A percentile compares a stretch with the other conserved stretches of the same genome.
Evolutionary conservation across 2,329 filamentous ascomycete genomes (phyloP).

Genomic region (Stromatinia cepivora): DNA sequence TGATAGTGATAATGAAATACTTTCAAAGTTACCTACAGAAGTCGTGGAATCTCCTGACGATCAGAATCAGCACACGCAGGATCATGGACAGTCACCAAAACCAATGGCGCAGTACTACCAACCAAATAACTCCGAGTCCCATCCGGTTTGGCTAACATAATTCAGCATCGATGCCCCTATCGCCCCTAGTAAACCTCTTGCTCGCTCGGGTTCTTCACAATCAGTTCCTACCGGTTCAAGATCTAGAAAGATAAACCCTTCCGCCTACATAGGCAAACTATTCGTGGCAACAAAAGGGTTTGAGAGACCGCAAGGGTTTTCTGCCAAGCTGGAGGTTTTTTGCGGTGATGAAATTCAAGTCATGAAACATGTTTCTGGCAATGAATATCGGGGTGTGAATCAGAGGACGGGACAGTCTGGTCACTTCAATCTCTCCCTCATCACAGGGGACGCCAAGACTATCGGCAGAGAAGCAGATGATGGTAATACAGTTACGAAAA

Average conservation of each 20-base stretch:
- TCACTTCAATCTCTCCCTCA: slow-evolving; percentile 13
- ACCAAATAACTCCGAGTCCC: slow-evolving; percentile 31
- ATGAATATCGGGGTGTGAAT: slow-evolving; percentile 30
- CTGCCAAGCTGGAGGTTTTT: slow-evolving; percentile 24
- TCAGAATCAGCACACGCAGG: slow-evolving; percentile 21
- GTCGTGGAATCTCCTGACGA: not conserved
- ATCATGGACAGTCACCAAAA: slow-evolving; percentile 25
- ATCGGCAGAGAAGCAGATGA: slow-evolving; percentile 23
- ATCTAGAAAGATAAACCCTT: not conserved
- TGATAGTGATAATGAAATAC: not conserved
- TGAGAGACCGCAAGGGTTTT: not conserved
- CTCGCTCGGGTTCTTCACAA: not conserved
- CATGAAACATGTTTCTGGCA: slow-evolving; percentile 31
- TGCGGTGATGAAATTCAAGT: slow-evolving; percentile 32
- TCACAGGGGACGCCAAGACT: not conserved
- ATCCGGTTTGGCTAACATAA: not conserved
- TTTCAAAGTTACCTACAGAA: not conserved
- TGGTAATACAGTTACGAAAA: slow-evolving; percentile 20
- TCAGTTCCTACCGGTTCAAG: not conserved
- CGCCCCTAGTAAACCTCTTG: not conserved
- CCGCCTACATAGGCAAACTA: not conserved
- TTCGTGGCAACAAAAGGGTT: slow-evolving; percentile 14
- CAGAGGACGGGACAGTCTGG: slow-evolving; percentile 24
- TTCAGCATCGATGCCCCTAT: slow-evolving; percentile 18
- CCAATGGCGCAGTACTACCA: slow-evolving; percentile 30